Evolutionary conservation across 1,139 yeast genomes (phyloP).

Genomic region (Hanseniaspora gamundiae): DNA sequence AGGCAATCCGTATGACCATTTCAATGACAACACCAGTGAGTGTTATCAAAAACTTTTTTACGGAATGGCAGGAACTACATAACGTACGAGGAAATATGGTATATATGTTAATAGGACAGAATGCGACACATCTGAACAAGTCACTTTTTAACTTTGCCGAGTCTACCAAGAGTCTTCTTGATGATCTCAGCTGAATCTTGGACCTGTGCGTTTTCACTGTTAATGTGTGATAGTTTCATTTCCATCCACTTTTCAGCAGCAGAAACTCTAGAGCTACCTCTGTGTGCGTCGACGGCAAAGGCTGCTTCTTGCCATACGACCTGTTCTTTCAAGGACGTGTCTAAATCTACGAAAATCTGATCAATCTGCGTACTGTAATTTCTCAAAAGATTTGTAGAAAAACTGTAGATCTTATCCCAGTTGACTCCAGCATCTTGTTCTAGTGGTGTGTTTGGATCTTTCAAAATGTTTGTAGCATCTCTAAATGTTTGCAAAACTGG

Average conservation of each 20-base stretch:
- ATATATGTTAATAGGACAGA: background rate
- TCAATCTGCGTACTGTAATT: slow-evolving; percentile 20
- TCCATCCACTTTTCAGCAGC: slow-evolving; percentile 20
- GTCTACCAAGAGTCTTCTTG: slow-evolving; percentile 17
- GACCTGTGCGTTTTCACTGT: slow-evolving; percentile 14
- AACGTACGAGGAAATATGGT: background rate
- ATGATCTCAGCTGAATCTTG: slow-evolving; percentile 20
- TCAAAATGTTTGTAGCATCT: slow-evolving; percentile 13
- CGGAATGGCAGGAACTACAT: slow-evolving; percentile 36
- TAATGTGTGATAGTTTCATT: slow-evolving; percentile 17
- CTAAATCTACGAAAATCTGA: slow-evolving; percentile 13
- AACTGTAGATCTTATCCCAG: slow-evolving; percentile 22
- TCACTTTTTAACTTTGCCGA: background rate
- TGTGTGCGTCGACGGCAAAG: slow-evolving; percentile 21
- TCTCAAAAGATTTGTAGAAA: slow-evolving; percentile 21
- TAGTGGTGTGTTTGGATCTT: slow-evolving; percentile 4
- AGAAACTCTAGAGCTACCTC: slow-evolving; percentile 19
- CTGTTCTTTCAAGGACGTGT: slow-evolving; percentile 16
- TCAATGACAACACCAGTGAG: slow-evolving; percentile 28
- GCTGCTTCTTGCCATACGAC: slow-evolving; percentile 26
- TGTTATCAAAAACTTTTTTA: slow-evolving; percentile 46
- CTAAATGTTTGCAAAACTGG: slow-evolving; percentile 13
- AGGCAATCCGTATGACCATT: slow-evolving; percentile 44
- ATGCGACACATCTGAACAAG: background rate
- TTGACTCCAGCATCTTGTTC: slow-evolving; percentile 11